phyloP scores from a whole-genome alignment of 768 basidiomycete genomes.

The Tylopilus sp. region DNA sequence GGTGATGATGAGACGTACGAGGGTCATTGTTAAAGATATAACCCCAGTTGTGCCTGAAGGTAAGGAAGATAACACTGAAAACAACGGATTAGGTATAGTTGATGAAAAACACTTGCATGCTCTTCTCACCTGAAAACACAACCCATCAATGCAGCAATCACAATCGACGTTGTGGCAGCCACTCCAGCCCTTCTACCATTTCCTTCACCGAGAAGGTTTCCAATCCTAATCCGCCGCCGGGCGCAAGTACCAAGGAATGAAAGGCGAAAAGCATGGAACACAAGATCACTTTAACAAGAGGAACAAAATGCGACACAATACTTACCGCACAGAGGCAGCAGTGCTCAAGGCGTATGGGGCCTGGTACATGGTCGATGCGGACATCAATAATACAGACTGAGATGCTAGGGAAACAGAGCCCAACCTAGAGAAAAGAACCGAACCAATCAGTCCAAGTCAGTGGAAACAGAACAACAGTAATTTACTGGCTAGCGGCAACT shows the following conservation, averaged over 20 bases:
- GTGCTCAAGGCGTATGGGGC: slow-evolving; percentile 80
- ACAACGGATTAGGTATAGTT: background rate
- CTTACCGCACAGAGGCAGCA: slow-evolving; percentile 80
- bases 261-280: slow-evolving; percentile 25
- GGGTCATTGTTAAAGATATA: slow-evolving; percentile 72
- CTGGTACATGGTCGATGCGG: slow-evolving; percentile 75
- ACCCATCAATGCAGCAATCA: slow-evolving; percentile 62
- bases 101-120: background rate
- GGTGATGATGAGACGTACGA: too few relatives aligned
- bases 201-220: slow-evolving; percentile 83
- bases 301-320: slow-evolving; percentile 4
- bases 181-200: slow-evolving; percentile 70
- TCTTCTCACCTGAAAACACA: slow-evolving; percentile 54
- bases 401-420: slow-evolving; percentile 82
- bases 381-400: slow-evolving; percentile 81
- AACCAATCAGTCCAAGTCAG: background rate
- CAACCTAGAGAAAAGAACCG: slow-evolving; percentile 43
- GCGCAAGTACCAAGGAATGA: background rate
- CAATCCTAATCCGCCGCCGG: slow-evolving; percentile 49
- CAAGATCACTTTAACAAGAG: background rate
- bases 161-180: slow-evolving; percentile 59
- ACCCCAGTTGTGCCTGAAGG: slow-evolving; percentile 65
- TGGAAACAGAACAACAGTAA: background rate
- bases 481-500: slow-evolving; percentile 56
- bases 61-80: slow-evolving; percentile 50